Conservation (phyloP, 148 eudicot genomes). For the Salicornia ramosissima region DNA sequence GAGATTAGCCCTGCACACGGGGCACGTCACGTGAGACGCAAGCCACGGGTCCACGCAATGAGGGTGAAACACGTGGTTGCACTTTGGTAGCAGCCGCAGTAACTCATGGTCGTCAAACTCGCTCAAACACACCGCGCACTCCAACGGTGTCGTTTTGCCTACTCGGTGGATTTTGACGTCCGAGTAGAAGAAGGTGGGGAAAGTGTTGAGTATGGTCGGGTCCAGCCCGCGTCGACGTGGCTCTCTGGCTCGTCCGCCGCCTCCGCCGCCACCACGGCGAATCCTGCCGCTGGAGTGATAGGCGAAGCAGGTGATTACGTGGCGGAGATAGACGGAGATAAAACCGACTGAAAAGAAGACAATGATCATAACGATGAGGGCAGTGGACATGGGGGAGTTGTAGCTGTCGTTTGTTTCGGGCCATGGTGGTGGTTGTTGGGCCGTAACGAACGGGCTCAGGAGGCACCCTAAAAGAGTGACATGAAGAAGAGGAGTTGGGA, state of each 20-base stretch:
- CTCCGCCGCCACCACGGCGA: not conserved
- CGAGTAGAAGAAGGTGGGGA: conserved; percentile 43
- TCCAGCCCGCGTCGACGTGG: conserved; percentile 27
- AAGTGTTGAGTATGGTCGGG: conserved; percentile 25
- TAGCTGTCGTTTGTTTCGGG: conserved; percentile 11
- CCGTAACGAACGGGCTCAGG: not conserved
- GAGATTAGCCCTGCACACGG: conserved; percentile 43
- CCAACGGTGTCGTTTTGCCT: conserved; percentile 26
- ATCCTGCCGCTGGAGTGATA: not conserved
- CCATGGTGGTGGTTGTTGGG: conserved; percentile 15
- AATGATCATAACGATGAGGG: conserved; percentile 27
- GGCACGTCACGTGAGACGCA: conserved; percentile 40
- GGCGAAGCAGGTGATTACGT: conserved; percentile 29
- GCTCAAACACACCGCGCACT: conserved; percentile 54
- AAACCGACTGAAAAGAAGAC: conserved; percentile 22
- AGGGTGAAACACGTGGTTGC: conserved; percentile 53
- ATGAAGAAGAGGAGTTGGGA: conserved; percentile 5
- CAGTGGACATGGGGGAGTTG: conserved; percentile 29
- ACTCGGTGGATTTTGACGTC: conserved; percentile 40
- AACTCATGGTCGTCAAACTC: conserved; percentile 39
- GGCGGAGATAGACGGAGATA: conserved; percentile 27
- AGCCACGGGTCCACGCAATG: conserved; percentile 50
- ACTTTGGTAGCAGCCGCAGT: conserved; percentile 37
- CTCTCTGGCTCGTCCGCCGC: not conserved
- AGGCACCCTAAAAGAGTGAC: not conserved